phyloP scores from a whole-genome alignment of 2,329 filamentous ascomycete genomes.

The Xylaria sp. region DNA sequence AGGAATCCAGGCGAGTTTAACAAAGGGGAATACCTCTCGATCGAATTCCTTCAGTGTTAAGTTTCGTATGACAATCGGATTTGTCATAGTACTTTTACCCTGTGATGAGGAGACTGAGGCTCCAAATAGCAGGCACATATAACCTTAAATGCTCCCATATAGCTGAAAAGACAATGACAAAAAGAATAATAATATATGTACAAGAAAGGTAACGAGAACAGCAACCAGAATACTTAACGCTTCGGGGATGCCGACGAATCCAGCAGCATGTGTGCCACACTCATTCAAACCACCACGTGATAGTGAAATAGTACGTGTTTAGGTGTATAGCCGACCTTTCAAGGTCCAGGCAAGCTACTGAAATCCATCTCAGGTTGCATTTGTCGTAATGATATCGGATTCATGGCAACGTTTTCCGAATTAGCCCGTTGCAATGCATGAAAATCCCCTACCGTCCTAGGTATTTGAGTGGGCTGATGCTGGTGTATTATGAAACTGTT shows the following conservation, averaged over 20 bases:
- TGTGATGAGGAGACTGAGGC: background rate
- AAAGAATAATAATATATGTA: slow-evolving; percentile 32
- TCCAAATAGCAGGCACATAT: background rate
- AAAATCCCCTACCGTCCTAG: slow-evolving; percentile 60
- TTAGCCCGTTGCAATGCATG: slow-evolving; percentile 60
- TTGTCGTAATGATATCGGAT: slow-evolving; percentile 49
- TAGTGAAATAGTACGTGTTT: background rate
- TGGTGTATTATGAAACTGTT: slow-evolving; percentile 54
- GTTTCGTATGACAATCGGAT: background rate
- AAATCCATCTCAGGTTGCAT: slow-evolving; percentile 55
- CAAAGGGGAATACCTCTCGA: slow-evolving; percentile 8
- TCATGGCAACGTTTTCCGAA: slow-evolving; percentile 53
- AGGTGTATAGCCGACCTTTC: background rate
- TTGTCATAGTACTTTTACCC: background rate
- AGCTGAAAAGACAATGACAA: background rate
- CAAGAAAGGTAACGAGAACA: slow-evolving; percentile 9
- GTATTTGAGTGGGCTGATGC: slow-evolving; percentile 49
- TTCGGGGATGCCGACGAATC: background rate
- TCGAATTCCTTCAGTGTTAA: background rate
- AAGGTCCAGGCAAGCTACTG: slow-evolving; percentile 50
- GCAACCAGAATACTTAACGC: background rate
- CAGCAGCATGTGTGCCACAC: background rate
- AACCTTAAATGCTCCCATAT: background rate
- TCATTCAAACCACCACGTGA: background rate
- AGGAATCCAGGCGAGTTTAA: background rate